Percentiles rank a stretch among this genome's conserved stretches.
Evolutionary conservation across 768 basidiomycete genomes (phyloP).

Genomic region (Asterophora lycoperdoides): DNA sequence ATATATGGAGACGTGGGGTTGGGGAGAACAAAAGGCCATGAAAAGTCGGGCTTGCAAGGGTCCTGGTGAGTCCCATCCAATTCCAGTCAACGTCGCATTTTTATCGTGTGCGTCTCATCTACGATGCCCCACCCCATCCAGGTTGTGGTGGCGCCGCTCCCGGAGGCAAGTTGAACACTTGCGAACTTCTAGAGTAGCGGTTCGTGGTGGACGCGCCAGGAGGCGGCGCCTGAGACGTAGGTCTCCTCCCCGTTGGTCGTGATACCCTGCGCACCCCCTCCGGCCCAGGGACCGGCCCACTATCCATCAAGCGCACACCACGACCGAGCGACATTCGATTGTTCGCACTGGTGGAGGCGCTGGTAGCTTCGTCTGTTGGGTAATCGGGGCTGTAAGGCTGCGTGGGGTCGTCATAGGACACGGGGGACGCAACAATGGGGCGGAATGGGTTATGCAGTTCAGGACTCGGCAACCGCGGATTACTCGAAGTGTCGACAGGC

Average conservation of each 20-base stretch:
- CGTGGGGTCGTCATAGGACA: constrained; percentile 18
- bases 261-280: constrained; percentile 80
- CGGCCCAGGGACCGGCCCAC: constrained; percentile 76
- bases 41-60: no score
- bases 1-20: no score
- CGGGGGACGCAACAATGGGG: constrained; percentile 36
- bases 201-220: constrained; percentile 17
- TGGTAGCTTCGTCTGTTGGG: constrained; percentile 23
- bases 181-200: constrained; percentile 14
- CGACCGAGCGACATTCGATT: constrained; percentile 40
- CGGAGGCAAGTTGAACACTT: constrained; percentile 8
- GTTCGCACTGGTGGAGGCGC: constrained; percentile 26
- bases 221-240: constrained; percentile 54
- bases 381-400: constrained; percentile 31
- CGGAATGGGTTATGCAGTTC: constrained; percentile 49
- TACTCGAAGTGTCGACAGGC: no score
- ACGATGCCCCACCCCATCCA: neutral
- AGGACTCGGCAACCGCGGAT: constrained; percentile 11
- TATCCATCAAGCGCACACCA: constrained; percentile 76
- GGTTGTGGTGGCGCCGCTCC: constrained; percentile 10
- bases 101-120: neutral
- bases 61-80: neutral
- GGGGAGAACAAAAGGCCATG: no score
- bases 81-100: neutral
- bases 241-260: constrained; percentile 52